These are phyloP conservation scores for Dissophora ornata DNA, from an alignment of 192 early-diverging fungal genomes.

Conservation along the genomic window DNA sequence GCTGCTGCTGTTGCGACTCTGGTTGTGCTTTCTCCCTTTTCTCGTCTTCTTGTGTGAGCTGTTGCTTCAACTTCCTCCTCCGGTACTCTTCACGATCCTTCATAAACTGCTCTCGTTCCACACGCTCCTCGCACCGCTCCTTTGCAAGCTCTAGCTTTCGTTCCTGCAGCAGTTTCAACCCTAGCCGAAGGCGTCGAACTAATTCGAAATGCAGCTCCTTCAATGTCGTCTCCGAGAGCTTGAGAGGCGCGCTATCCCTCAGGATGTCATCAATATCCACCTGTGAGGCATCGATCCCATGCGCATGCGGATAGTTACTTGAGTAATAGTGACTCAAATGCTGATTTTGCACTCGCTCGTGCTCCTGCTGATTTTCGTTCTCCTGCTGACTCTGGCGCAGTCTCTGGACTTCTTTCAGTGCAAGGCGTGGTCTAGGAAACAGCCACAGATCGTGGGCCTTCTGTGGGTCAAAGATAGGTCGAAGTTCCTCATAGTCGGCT, in stretches of 20 bases:
- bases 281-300: slow-evolving; percentile 9
- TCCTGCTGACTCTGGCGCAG: background rate
- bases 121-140: background rate
- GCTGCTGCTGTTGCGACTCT: too few species aligned
- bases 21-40: too few species aligned
- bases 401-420: background rate
- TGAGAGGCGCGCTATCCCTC: background rate
- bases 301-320: background rate
- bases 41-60: too few species aligned
- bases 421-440: slow-evolving; percentile 22
- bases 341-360: background rate
- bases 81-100: slow-evolving; percentile 25
- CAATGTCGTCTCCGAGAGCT: slow-evolving; percentile 28
- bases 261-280: slow-evolving; percentile 3
- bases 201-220: slow-evolving; percentile 24
- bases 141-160: slow-evolving; percentile 14
- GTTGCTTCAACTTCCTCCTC: background rate
- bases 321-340: background rate
- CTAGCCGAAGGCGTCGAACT: slow-evolving; percentile 26
- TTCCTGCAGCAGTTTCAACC: slow-evolving; percentile 9
- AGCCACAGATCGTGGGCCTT: slow-evolving; percentile 20
- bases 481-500: background rate
- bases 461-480: slow-evolving; percentile 7
- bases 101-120: slow-evolving; percentile 17
- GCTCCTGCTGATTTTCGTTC: slow-evolving; percentile 1